Base-by-base conservation (phyloP, 257 asterid genomes). In the Plectranthus barbatus region DNA sequence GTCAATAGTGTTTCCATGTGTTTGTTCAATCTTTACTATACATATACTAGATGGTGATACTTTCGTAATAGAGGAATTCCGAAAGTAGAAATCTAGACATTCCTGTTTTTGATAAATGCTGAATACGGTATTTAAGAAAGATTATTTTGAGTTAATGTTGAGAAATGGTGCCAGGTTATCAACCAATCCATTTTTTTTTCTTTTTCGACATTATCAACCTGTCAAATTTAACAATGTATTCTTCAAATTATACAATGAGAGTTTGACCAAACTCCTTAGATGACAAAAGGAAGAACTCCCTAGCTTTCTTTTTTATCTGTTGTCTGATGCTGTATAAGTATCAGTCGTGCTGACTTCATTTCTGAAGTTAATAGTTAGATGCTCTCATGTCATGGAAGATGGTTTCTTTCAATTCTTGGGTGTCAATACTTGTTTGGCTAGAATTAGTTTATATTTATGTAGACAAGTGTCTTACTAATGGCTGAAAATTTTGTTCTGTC, bases 401-500 rank as follows among this genome's bases (percentile, higher is more conserved):
- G 48, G 45, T 17, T 36, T 15, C 53, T 40, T 42, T 60, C 40
- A 40, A 46, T 9, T 42, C 21, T 37, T 41, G 13, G 29, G 34
- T 45, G 29, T 34, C 7, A 9, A 13, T 34, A 37, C 47, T 48
- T 18, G 19, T 62, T 63, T 39, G 51, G 42, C 53, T 64, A n/a
- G 31, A 26, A 26, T 19, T 58, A 24, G 40, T 26, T 54, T 31
- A 14, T 52, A 21, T 60, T 48, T 26, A 5, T 41, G 49, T 34
- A 45, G 46, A n/a, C 4, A 9, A 8, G 36, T 58, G 14, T 55
- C 47, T 67, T 66, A 40, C 77, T 77, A 61, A 74, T 67, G 57
- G 56, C 56, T 54, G 37, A 34, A 72, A 56, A n/a, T 42, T 33
- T 47, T 60, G 55, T 46, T 64, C 50, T 72, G 50, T 50, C 98